These are phyloP conservation scores for Thalia dealbata DNA, from an alignment of 176 grass and related monocot genomes.

Conservation along the genomic window DNA sequence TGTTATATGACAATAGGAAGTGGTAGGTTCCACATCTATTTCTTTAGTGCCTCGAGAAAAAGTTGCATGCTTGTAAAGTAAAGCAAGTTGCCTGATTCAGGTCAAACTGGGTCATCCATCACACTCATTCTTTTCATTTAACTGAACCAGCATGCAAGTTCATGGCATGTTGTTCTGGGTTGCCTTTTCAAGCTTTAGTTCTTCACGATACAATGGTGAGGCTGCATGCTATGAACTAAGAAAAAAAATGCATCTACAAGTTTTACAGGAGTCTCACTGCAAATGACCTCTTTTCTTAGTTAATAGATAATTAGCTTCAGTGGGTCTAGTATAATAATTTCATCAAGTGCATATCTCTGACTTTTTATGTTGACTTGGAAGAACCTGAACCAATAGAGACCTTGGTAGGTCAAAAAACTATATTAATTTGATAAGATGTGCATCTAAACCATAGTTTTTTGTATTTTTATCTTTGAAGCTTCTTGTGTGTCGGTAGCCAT, in stretches of 20 bases:
- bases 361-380: background rate
- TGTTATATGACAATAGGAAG: background rate
- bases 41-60: background rate
- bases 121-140: background rate
- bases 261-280: no score
- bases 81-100: background rate
- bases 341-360: background rate
- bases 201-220: no score
- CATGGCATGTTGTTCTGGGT: no score
- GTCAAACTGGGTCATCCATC: slow-evolving; percentile 3
- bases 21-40: background rate
- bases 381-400: background rate
- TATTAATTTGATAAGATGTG: background rate
- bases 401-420: background rate
- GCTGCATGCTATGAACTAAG: no score
- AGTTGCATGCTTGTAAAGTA: slow-evolving; percentile 4
- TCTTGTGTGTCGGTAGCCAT: no score
- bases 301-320: no score
- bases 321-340: no score
- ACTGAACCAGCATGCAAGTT: no score
- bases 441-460: background rate
- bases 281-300: no score
- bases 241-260: no score
- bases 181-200: no score
- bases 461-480: no score